phyloP scores from a whole-genome alignment of 208 protist species.

The Leishmania aethiopica region DNA sequence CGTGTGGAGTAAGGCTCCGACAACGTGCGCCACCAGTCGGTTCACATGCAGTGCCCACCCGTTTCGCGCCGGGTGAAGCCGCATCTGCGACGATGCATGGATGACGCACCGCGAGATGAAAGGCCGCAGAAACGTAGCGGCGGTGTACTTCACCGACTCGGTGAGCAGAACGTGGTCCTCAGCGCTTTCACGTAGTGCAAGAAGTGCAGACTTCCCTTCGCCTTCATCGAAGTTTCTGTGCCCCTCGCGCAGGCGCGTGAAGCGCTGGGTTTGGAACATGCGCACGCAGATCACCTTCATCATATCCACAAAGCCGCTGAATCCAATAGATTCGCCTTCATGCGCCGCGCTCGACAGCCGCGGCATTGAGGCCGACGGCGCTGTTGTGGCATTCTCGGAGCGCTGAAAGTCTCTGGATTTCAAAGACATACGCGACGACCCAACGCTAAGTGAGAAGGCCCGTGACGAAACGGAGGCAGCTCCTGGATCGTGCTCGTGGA shows the following conservation, averaged over 20 bases:
- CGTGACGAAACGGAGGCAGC: neutral
- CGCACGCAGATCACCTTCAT: conserved; percentile 88
- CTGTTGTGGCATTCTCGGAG: too few relatives aligned
- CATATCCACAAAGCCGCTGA: conserved; percentile 82
- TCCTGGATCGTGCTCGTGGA: neutral
- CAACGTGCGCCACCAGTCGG: conserved; percentile 64
- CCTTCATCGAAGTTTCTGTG: conserved; percentile 21
- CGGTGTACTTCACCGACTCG: conserved; percentile 71
- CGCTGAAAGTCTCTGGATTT: neutral
- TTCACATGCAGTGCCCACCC: conserved; percentile 70
- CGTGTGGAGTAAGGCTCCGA: conserved; percentile 43
- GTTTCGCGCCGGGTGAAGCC: conserved; percentile 56
- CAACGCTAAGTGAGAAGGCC: neutral
- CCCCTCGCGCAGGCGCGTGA: conserved; percentile 33
- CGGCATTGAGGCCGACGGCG: neutral
- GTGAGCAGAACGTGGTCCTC: conserved; percentile 68
- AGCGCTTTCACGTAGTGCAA: conserved; percentile 62
- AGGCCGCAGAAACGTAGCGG: conserved; percentile 54
- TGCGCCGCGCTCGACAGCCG: neutral
- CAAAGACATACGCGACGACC: neutral
- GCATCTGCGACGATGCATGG: conserved; percentile 48
- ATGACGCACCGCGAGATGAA: conserved; percentile 65
- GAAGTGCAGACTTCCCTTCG: conserved; percentile 8
- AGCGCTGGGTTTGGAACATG: conserved; percentile 70
- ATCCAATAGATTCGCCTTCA: conserved; percentile 40